Conservation (phyloP, 2,329 filamentous ascomycete species). For the Cercospora berteroae region DNA sequence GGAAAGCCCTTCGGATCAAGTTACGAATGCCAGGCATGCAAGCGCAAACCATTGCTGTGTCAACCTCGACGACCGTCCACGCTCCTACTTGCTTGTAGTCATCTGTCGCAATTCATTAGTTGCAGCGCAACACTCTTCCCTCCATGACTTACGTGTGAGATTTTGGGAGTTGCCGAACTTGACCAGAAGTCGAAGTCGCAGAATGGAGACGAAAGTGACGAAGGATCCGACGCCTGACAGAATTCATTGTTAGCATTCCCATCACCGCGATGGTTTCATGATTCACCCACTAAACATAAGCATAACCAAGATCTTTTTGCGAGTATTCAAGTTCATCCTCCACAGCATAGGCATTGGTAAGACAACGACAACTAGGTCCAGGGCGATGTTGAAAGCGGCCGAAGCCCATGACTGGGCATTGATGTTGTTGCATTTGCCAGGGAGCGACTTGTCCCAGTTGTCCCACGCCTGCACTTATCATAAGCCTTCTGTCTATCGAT, state of each 20-base stretch:
- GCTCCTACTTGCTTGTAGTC: constrained; percentile 24
- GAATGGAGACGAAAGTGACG: constrained; percentile 21
- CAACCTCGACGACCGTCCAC: constrained; percentile 23
- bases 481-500: neutral
- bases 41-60: constrained; percentile 23
- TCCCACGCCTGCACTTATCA: constrained; percentile 15
- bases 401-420: constrained; percentile 24
- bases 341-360: constrained; percentile 25
- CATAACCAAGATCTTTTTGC: constrained; percentile 24
- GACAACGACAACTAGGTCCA: constrained; percentile 19
- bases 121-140: no score
- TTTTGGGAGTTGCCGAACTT: constrained; percentile 21
- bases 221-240: constrained; percentile 20
- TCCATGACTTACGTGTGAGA: constrained; percentile 13
- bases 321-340: constrained; percentile 21
- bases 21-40: constrained; percentile 27
- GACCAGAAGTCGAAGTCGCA: constrained; percentile 20
- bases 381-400: constrained; percentile 21
- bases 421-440: constrained; percentile 21
- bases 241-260: neutral
- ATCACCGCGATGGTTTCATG: neutral
- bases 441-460: constrained; percentile 19
- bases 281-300: constrained; percentile 22
- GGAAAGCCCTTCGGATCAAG: constrained; percentile 20
- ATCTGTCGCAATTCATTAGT: constrained; percentile 13